Evolutionary conservation across 2,329 filamentous ascomycete species (phyloP).

Genomic region (Talaromyces marneffei): DNA sequence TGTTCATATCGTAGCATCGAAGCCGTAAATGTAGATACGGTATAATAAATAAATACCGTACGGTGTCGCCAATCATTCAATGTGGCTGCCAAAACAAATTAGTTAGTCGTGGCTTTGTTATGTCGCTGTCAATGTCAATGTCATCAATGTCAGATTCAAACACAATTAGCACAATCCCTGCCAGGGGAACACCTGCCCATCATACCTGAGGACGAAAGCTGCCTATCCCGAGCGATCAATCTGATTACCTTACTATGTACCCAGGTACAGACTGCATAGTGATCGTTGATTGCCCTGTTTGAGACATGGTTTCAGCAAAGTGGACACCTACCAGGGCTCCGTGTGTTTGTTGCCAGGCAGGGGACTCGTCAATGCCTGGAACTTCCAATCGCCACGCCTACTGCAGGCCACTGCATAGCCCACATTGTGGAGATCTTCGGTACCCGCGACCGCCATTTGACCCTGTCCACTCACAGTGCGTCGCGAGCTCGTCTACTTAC

Average conservation of each 20-base stretch:
- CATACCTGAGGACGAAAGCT: background rate
- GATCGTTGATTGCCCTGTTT: no score
- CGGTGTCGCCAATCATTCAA: background rate
- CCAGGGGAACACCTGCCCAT: background rate
- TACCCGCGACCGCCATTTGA: constrained; percentile 18
- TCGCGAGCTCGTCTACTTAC: background rate
- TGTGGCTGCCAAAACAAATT: background rate
- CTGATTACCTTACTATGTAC: no score
- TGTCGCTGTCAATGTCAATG: background rate
- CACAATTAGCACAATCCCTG: background rate
- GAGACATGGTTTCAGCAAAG: constrained; percentile 15
- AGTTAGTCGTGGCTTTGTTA: background rate
- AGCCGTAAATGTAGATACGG: no score
- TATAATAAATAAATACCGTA: no score
- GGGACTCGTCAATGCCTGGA: constrained; percentile 3
- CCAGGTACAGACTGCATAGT: no score
- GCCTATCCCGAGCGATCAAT: background rate
- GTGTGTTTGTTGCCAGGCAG: constrained; percentile 1
- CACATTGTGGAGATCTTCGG: constrained; percentile 18
- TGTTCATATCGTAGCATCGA: no score
- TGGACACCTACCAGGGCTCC: constrained; percentile 3
- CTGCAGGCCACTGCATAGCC: constrained; percentile 6
- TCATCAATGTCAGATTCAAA: background rate
- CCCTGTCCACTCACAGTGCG: constrained; percentile 9
- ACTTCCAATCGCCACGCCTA: constrained; percentile 8